Evolutionary conservation across 192 early-diverging fungal species (phyloP).

Genomic region (Backusella mclennaniae): DNA sequence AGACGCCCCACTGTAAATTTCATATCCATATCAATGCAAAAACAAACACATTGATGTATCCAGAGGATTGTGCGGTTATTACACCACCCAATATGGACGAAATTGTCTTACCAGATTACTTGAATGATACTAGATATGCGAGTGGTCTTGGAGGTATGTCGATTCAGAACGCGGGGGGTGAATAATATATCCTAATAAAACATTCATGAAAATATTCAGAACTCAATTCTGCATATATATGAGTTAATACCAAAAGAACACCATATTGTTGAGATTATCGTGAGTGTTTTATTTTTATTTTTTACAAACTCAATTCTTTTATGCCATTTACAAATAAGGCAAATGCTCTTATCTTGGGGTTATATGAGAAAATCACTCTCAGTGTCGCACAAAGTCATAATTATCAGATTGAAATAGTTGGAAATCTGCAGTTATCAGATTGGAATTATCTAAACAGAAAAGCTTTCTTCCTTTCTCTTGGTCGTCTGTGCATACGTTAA

Average conservation of each 20-base stretch:
- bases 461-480: background rate
- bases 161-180: constrained; percentile 29
- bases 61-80: background rate
- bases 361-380: too few relatives aligned
- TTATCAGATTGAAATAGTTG: background rate
- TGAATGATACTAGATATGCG: constrained; percentile 13
- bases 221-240: too few relatives aligned
- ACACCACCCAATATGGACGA: background rate
- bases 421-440: background rate
- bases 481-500: background rate
- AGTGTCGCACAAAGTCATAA: too few relatives aligned
- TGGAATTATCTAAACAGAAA: background rate
- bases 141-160: constrained; percentile 19
- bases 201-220: too few relatives aligned
- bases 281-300: too few relatives aligned
- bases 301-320: too few relatives aligned
- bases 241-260: too few relatives aligned
- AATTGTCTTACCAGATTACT: constrained; percentile 14
- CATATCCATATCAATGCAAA: constrained; percentile 12
- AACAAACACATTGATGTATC: background rate
- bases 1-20: constrained; percentile 30
- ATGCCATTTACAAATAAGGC: too few relatives aligned
- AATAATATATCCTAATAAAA: background rate
- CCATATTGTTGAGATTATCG: too few relatives aligned
- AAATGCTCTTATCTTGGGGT: too few relatives aligned